These are phyloP conservation scores for Phlebiopsis gigantea DNA, from an alignment of 768 basidiomycete genomes.

Conservation along the genomic window DNA sequence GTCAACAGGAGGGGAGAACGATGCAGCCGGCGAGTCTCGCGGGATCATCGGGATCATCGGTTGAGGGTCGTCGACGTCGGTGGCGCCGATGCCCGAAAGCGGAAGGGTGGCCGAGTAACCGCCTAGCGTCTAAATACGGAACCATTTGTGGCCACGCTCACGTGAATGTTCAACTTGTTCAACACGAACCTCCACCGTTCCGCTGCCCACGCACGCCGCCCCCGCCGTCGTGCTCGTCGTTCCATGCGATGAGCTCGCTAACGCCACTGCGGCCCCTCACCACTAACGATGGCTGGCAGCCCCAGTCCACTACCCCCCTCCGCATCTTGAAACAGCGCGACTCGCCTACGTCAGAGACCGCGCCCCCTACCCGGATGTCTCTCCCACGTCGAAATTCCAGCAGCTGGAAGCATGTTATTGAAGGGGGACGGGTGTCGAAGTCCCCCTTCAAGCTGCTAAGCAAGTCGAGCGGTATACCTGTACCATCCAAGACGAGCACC, in stretches of 20 bases:
- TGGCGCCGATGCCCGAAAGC: background rate
- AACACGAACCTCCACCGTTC: background rate
- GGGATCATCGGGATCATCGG: background rate
- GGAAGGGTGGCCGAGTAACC: background rate
- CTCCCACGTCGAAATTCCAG: slow-evolving; percentile 49
- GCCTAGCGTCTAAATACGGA: background rate
- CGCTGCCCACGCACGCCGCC: background rate
- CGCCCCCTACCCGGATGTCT: slow-evolving; percentile 48
- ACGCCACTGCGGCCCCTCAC: slow-evolving; percentile 55
- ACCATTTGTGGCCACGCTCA: background rate
- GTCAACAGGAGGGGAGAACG: background rate
- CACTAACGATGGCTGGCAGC: slow-evolving; percentile 59
- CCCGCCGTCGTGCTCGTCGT: slow-evolving; percentile 1
- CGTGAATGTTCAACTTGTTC: slow-evolving; percentile 5
- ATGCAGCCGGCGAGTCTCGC: background rate
- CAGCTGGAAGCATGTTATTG: slow-evolving; percentile 74
- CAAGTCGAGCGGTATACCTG: slow-evolving; percentile 30
- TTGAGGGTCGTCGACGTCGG: background rate
- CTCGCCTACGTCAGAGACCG: slow-evolving; percentile 28
- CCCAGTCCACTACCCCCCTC: slow-evolving; percentile 53
- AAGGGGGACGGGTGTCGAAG: slow-evolving; percentile 76
- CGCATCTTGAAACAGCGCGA: slow-evolving; percentile 75
- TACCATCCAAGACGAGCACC: slow-evolving; percentile 34
- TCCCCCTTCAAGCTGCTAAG: slow-evolving; percentile 63
- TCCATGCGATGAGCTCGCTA: slow-evolving; percentile 22